Base-by-base conservation (phyloP, 202 grass and related monocot genomes). In the Eragrostis tef region DNA sequence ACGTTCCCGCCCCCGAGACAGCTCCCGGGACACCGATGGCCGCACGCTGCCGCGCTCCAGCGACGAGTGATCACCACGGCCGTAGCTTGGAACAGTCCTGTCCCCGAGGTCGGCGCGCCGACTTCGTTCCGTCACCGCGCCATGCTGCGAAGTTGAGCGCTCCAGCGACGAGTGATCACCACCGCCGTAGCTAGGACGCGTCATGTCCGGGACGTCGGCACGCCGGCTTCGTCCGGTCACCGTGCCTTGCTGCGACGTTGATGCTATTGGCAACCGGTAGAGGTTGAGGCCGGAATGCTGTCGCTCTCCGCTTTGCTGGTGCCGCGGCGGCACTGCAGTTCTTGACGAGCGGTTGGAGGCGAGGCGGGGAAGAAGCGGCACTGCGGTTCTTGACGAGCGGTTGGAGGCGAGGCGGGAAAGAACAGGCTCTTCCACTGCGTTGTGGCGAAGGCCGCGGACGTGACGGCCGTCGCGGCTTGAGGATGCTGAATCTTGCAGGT, bases 301-400 rank as follows among this genome's bases (percentile, higher is more conserved):
- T 12, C 50, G 87, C 41, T 81, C 77, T 20, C 42, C 20, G 16
- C 54, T 59, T 11, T 64, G 64, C 24, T 16, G 29, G 16, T 17
- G 41, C 3, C 6, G 25, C 20, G 47, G 64, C 25, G 53, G 45
- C 70, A 60, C 25, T 21, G 70, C 27, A 7, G 45, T 75, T 73
- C 57, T 84, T 21, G 84, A 79, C 63, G 77, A 85, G 49, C 44
- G n/a, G 70, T 64, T 78, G 63, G 85, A 78, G 16, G 51, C 34
- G 34, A 39, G 34, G 34, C 34, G 34, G 34, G 34, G 6, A 39
- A 39, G 6, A 39, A 39, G 64, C 25, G 53, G 45, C 70, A 52
- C 25, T 21, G 70, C 27, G 5, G 45, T 75, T 73, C 49, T 84
- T 21, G 84, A 79, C 56, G 77, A 85, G 42, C 44, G n/a, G 70